Percentiles rank a stretch among this genome's conserved stretches.
phyloP scores from a whole-genome alignment of 2,329 filamentous ascomycete species.

The Lecanicillium sp. region DNA sequence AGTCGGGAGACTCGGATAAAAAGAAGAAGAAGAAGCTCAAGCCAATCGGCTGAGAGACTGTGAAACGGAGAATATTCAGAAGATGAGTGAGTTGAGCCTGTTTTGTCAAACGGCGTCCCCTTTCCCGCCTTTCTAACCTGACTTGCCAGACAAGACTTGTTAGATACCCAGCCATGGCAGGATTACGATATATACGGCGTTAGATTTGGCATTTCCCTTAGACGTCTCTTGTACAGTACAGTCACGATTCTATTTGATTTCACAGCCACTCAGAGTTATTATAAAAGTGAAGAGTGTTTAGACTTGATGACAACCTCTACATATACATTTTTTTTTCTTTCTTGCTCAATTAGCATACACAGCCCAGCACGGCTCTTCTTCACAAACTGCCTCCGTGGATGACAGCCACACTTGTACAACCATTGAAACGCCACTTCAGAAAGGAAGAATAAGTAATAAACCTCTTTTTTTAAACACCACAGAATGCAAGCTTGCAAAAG shows the following conservation, averaged over 20 bases:
- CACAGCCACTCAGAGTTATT: neutral
- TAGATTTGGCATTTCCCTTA: too few species aligned
- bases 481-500: conserved; percentile 5
- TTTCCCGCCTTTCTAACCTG: too few species aligned
- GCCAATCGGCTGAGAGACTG: conserved; percentile 42
- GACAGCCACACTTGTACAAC: neutral
- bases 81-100: too few species aligned
- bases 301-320: conserved; percentile 4
- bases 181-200: too few species aligned
- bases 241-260: neutral
- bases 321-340: conserved; percentile 7
- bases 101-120: too few species aligned
- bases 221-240: too few species aligned
- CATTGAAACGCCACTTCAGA: too few species aligned
- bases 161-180: conserved; percentile 6
- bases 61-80: too few species aligned
- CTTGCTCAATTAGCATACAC: conserved; percentile 5
- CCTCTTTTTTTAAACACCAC: conserved; percentile 7
- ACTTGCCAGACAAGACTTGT: neutral
- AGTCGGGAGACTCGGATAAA: conserved; percentile 40
- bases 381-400: neutral
- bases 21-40: conserved; percentile 67
- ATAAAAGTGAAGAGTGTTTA: neutral
- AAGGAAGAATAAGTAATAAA: neutral
- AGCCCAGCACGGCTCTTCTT: neutral